phyloP scores from a whole-genome alignment of 1,139 yeast species.

The Debaryomycetaceae sp. region DNA sequence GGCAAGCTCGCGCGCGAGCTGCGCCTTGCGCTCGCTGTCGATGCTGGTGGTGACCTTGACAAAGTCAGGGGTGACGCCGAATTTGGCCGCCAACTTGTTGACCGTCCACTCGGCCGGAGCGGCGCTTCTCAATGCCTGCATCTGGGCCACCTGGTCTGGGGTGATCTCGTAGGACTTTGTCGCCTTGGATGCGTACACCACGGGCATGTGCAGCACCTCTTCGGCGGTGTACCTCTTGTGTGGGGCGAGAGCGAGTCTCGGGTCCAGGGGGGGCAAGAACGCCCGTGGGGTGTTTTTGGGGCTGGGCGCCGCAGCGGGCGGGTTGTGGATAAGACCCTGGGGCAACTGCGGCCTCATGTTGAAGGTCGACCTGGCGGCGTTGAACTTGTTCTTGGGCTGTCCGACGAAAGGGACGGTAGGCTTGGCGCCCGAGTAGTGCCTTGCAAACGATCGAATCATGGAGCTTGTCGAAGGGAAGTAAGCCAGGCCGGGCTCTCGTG shows the following conservation, averaged over 20 bases:
- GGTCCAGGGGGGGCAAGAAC: conserved; percentile 64
- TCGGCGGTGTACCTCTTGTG: conserved; percentile 28
- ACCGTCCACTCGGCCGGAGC: conserved; percentile 69
- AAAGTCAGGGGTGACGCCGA: conserved; percentile 28
- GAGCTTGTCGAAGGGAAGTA: not conserved
- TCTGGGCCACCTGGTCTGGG: conserved; percentile 57
- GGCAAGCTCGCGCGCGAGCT: conserved; percentile 14
- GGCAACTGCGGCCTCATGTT: conserved; percentile 40
- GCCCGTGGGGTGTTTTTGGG: conserved; percentile 59
- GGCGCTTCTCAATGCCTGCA: conserved; percentile 53
- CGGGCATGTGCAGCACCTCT: conserved; percentile 52
- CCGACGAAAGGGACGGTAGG: conserved; percentile 6
- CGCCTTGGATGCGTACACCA: conserved; percentile 31
- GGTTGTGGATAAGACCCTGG: conserved; percentile 37
- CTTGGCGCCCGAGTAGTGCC: conserved; percentile 6
- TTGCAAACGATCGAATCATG: too few species aligned
- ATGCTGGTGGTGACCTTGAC: conserved; percentile 24
- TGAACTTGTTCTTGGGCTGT: conserved; percentile 26
- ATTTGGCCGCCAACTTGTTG: conserved; percentile 62
- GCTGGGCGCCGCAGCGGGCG: conserved; percentile 31
- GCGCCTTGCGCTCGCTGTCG: conserved; percentile 13
- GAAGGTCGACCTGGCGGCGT: conserved; percentile 35
- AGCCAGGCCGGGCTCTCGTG: not conserved
- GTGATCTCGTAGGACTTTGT: conserved; percentile 58
- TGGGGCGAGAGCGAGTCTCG: conserved; percentile 40